These are phyloP conservation scores for Lipomyces sp. DNA, from an alignment of 805 yeast species.

Conservation along the genomic window DNA sequence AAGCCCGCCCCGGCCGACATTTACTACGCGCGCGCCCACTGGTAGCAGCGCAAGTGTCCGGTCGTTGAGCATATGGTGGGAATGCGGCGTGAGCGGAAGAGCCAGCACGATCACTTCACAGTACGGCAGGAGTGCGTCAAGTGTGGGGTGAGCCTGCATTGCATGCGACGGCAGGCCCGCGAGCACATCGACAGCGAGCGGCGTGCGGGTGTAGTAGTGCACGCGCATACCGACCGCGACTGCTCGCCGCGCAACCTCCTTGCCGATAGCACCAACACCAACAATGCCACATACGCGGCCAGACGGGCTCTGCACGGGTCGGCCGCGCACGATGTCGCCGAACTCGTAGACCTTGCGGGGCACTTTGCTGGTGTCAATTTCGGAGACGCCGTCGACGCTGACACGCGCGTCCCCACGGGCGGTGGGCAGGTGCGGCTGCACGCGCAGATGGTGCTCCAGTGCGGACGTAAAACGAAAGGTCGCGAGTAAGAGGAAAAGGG, in stretches of 20 bases:
- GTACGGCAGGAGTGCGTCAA: conserved; percentile 48
- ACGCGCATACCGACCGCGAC: conserved; percentile 50
- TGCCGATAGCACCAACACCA: conserved; percentile 65
- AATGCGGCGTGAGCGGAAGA: conserved; percentile 51
- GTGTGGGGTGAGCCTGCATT: conserved; percentile 38
- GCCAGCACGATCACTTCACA: conserved; percentile 51
- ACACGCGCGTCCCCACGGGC: no score
- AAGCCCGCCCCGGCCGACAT: conserved; percentile 61
- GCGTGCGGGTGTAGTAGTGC: conserved; percentile 52
- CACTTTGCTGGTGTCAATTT: no score
- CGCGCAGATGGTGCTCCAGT: conserved; percentile 44
- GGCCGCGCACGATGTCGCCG: conserved; percentile 10
- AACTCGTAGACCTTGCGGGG: neutral
- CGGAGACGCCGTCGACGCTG: no score
- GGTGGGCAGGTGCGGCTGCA: conserved; percentile 38
- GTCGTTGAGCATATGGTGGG: conserved; percentile 49
- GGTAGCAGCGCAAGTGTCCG: conserved; percentile 49
- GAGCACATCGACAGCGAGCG: conserved; percentile 49
- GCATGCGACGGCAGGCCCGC: conserved; percentile 36
- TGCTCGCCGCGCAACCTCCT: conserved; percentile 51
- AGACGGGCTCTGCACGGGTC: neutral
- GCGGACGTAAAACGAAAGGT: conserved; percentile 49
- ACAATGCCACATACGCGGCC: conserved; percentile 53
- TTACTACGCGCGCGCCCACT: conserved; percentile 51
- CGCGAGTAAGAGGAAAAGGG: conserved; percentile 49